Conservation (phyloP, 2,329 filamentous ascomycete genomes). For the Eutypella sp. region DNA sequence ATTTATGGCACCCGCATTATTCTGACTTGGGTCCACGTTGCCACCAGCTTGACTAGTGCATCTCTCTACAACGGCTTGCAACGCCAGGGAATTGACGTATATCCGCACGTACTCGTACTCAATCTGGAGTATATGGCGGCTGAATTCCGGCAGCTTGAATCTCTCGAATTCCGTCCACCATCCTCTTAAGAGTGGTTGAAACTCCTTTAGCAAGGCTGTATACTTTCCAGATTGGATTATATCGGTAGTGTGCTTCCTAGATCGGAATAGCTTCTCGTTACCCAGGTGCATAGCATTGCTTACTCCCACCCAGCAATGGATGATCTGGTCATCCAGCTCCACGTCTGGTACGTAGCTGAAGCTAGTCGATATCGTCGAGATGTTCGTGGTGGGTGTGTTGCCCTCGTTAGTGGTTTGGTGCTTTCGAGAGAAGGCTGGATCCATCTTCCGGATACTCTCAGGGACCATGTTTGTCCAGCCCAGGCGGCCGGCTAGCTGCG, state of each 20-base stretch:
- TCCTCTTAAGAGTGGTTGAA: conserved; percentile 69
- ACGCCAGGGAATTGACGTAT: conserved; percentile 87
- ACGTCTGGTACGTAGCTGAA: conserved; percentile 65
- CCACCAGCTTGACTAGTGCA: conserved; percentile 70
- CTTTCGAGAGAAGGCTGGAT: conserved; percentile 49
- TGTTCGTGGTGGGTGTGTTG: conserved; percentile 56
- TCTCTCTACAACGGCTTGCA: conserved; percentile 92
- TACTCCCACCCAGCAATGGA: conserved; percentile 90
- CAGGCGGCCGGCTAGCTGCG: conserved; percentile 86
- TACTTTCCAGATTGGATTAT: conserved; percentile 86
- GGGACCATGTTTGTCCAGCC: conserved; percentile 94
- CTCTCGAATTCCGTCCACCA: conserved; percentile 82
- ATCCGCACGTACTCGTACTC: conserved; percentile 95
- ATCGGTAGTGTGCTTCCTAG: conserved; percentile 79
- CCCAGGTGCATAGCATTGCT: conserved; percentile 88
- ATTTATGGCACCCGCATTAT: conserved; percentile 31
- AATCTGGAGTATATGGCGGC: conserved; percentile 76
- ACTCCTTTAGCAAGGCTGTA: conserved; percentile 72
- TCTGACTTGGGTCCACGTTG: conserved; percentile 31
- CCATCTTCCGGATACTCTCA: conserved; percentile 53
- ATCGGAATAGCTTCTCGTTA: conserved; percentile 83
- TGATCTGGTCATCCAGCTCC: conserved; percentile 64
- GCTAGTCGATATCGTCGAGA: conserved; percentile 49
- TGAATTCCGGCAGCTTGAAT: conserved; percentile 63
- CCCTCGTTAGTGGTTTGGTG: conserved; percentile 49